Percentiles rank a stretch among this genome's conserved stretches.
phyloP scores from a whole-genome alignment of 257 asterid species.

The Ilex aquifolium region DNA sequence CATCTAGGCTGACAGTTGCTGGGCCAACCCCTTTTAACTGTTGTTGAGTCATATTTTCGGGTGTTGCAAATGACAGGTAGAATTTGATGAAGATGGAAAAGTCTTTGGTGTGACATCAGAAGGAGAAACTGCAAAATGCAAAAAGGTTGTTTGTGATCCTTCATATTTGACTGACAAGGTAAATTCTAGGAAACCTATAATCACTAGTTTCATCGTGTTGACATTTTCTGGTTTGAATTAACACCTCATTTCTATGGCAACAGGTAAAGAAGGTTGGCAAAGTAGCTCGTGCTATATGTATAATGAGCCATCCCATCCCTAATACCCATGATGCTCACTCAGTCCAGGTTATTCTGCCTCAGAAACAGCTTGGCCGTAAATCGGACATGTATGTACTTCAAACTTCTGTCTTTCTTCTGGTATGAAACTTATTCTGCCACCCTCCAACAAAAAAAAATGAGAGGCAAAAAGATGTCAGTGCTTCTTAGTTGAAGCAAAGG shows the following conservation, averaged over 20 bases:
- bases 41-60: not conserved
- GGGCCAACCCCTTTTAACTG: not conserved
- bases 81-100: not conserved
- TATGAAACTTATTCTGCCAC: too few relatives aligned
- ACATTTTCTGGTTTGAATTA: not conserved
- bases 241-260: not conserved
- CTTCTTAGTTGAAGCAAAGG: too few relatives aligned
- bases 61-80: not conserved
- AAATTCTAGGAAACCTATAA: too few relatives aligned
- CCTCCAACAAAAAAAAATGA: too few relatives aligned
- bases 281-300: not conserved
- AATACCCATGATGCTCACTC: not conserved
- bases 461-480: too few relatives aligned
- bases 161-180: not conserved
- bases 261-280: not conserved
- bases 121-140: not conserved
- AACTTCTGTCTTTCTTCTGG: too few relatives aligned
- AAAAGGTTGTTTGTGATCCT: not conserved
- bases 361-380: not conserved
- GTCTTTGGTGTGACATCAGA: not conserved
- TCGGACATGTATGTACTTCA: not conserved
- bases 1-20: not conserved
- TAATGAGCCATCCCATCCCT: not conserved
- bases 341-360: not conserved
- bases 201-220: not conserved